Evolutionary conservation across 2,329 filamentous ascomycete genomes (phyloP), one percentile per base, ranked within the genome.

Genomic region (Colletotrichum theobromicola): DNA sequence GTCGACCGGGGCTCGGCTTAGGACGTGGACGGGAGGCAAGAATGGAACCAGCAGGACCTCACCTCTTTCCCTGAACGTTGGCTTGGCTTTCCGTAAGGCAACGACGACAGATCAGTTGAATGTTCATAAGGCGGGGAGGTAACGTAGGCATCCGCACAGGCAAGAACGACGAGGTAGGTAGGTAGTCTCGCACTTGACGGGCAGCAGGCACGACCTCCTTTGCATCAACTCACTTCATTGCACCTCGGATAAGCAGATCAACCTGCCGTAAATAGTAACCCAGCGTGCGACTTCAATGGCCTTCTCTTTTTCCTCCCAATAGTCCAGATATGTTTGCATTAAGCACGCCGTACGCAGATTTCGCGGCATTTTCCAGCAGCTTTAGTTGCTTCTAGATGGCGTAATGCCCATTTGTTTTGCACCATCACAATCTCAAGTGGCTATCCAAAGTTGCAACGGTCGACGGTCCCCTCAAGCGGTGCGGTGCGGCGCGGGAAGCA

Each of bases 401-500:
- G 42, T 46, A 26, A 60, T 60, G 57, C 15, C 30, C 32, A 57
- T 35, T 46, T 72, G 57, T 28, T 32, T 16, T 69, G 42, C 32
- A 68, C 65, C 65, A 63, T 35, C 50, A 21, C 65, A 24, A 57
- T 16, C 53, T 18, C 53, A 28, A 57, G 18, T 37, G 66, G 18
- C 37, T 46, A 55, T 67, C 50, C 68, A 28, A 37, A 74, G 61
- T 75, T 64, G 57, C 67, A 75, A 76, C 53, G 67, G 60, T 66
- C 60, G 65, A 75, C 53, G 67, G 72, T 71, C 69, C 42, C 42
- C 64, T 61, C 55, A 35, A 61, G 55, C 67, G 70, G 72, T 75
- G 74, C 67, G 72, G 65, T 69, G 75, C 67, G 64, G 67, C 69
- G 71, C 75, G 72, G 72, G 75, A 76, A 64, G 34, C 75, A 72